These are phyloP conservation scores for Saccharomycopsis sp. DNA, from an alignment of 805 yeast species.

Conservation along the genomic window DNA sequence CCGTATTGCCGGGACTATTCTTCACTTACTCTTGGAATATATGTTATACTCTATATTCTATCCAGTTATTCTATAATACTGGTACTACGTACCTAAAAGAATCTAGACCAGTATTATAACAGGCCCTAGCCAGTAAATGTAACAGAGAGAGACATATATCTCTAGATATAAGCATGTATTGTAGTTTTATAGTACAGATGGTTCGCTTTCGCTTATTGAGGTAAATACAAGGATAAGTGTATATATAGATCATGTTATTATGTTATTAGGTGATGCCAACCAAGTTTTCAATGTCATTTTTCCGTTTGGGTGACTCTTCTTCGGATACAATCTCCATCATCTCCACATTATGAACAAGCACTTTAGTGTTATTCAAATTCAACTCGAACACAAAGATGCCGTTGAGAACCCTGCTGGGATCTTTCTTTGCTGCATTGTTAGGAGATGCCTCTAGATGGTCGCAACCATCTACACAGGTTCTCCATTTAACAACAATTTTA, in stretches of 20 bases:
- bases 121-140: too few species aligned
- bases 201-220: too few species aligned
- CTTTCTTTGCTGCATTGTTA: background rate
- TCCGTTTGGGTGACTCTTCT: background rate
- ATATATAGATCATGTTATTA: background rate
- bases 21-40: too few species aligned
- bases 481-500: constrained; percentile 50
- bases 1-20: too few species aligned
- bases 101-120: too few species aligned
- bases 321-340: constrained; percentile 43
- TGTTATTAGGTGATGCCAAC: background rate
- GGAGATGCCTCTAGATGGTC: constrained; percentile 28
- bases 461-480: constrained; percentile 49
- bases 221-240: too few species aligned
- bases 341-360: constrained; percentile 61
- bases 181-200: background rate
- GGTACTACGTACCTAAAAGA: too few species aligned
- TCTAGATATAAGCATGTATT: too few species aligned
- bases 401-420: constrained; percentile 13
- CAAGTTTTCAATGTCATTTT: background rate
- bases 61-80: too few species aligned
- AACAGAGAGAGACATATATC: too few species aligned
- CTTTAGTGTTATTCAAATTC: constrained; percentile 45
- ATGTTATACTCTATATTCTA: too few species aligned
- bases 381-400: constrained; percentile 67